Evolutionary conservation across 2,329 filamentous ascomycete genomes (phyloP), one percentile per base, ranked within the genome.

Genomic region (Trichoderma afroharzianum): DNA sequence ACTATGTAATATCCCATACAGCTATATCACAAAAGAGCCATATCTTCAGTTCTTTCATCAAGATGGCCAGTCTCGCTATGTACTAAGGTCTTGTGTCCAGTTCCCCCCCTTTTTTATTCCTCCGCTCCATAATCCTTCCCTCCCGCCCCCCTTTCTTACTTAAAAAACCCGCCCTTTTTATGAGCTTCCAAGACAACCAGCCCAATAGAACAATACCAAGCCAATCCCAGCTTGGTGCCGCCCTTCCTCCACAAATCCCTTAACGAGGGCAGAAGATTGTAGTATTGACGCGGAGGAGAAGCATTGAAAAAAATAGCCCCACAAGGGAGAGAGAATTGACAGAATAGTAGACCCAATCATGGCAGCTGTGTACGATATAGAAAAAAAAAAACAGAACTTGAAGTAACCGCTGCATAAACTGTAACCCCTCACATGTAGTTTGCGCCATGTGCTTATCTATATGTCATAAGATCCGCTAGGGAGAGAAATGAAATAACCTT

Each of bases 361-460:
- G 36, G 43, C 47, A 63, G 47, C 58, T 63, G 59, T 63, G 33
- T 63, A 43, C 24, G 47, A 43, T 36, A 59, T 53, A 63, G n/a
- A 59, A 4, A 70, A 50, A 21, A 21, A 70, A 62, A 55, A 28
- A 57, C 53, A 30, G 15, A 50, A n/a, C 21, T 30, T 58, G 28
- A 68, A 47, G 26, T 24, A 62, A 76, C 77, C 77, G 74, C 76
- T 76, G 74, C 76, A 68, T 73, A 76, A 76, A 78, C 73, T 57
- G 36, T 57, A 68, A 68, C 66, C 66, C 66, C 66, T 68, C 66
- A 63, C 71, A 72, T 55, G 43, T 64, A 58, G 62, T 14, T 14
- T 36, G 55, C 36, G 64, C 61, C 55, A 71, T 64, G 50, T 68
- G 70, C 24, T 63, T 70, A 55, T 58, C 57, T 68, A 68, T 68